Conservation (phyloP, 345 rosid species). For the Gossypium bickii region DNA sequence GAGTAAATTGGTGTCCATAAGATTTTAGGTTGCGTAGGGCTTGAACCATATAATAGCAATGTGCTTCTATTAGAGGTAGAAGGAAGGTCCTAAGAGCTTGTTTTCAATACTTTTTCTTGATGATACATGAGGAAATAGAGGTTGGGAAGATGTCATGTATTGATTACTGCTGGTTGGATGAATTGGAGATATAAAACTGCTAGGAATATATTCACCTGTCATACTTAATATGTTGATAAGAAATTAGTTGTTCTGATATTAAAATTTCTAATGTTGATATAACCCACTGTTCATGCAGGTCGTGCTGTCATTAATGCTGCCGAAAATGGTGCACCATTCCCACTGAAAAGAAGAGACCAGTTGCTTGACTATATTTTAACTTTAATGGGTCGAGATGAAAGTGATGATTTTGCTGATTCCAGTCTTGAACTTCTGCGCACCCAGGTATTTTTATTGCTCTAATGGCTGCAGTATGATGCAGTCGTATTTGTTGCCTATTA, state of each 20-base stretch:
- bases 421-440: slow-evolving; percentile 84
- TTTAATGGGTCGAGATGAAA: slow-evolving; percentile 90
- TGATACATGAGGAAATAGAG: slow-evolving; percentile 1
- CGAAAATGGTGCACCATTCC: slow-evolving; percentile 81
- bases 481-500: neutral
- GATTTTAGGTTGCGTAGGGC: neutral
- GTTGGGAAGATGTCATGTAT: slow-evolving; percentile 1
- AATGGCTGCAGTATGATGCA: neutral
- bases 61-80: neutral
- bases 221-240: neutral
- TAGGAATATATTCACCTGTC: neutral
- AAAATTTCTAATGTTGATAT: slow-evolving; percentile 11
- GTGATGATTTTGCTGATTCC: slow-evolving; percentile 74
- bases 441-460: slow-evolving; percentile 47
- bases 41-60: neutral
- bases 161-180: neutral
- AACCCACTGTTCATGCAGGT: slow-evolving; percentile 46
- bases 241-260: slow-evolving; percentile 10
- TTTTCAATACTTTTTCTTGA: neutral
- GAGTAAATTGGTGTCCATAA: neutral
- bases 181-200: neutral
- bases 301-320: slow-evolving; percentile 91
- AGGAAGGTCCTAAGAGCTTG: slow-evolving; percentile 7
- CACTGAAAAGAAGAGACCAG: slow-evolving; percentile 80
- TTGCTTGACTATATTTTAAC: slow-evolving; percentile 88